Percentiles rank a stretch among this genome's conserved stretches.
Evolutionary conservation across 1,284 basidiomycete species (phyloP).

Genomic region (Cutaneotrichosporon spelunceum): DNA sequence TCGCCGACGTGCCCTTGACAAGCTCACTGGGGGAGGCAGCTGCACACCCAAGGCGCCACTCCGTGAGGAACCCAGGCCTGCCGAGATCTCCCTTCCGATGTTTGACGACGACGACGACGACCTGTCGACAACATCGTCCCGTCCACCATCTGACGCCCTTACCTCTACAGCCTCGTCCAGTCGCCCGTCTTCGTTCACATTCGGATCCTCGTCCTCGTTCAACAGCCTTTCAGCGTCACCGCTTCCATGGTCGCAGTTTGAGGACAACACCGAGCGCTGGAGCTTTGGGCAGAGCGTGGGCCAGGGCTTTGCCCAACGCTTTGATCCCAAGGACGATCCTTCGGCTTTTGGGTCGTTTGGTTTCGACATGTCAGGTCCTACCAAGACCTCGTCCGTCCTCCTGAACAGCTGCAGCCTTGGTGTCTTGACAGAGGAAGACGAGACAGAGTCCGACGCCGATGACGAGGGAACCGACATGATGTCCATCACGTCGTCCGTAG

Average conservation of each 20-base stretch:
- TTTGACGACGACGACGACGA: slow-evolving; percentile 47
- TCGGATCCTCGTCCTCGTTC: slow-evolving; percentile 22
- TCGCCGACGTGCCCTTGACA: slow-evolving; percentile 43
- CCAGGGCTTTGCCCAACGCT: slow-evolving; percentile 23
- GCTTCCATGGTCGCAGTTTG: slow-evolving; percentile 28
- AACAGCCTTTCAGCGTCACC: slow-evolving; percentile 22
- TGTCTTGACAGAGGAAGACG: slow-evolving; percentile 41
- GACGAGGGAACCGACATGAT: slow-evolving; percentile 13
- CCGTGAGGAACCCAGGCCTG: slow-evolving; percentile 13
- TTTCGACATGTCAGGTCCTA: slow-evolving; percentile 17
- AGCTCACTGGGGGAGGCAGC: slow-evolving; percentile 36
- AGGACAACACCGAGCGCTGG: slow-evolving; percentile 23
- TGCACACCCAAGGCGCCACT: background rate
- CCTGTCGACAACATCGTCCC: slow-evolving; percentile 29
- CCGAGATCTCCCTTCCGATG: slow-evolving; percentile 41
- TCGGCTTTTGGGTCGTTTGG: slow-evolving; percentile 28
- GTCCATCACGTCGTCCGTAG: slow-evolving; percentile 10
- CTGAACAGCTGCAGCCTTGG: slow-evolving; percentile 27
- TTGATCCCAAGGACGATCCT: slow-evolving; percentile 30
- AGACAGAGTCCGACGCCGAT: slow-evolving; percentile 39
- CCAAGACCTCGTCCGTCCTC: slow-evolving; percentile 22
- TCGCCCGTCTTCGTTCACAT: slow-evolving; percentile 32
- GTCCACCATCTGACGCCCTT: slow-evolving; percentile 36
- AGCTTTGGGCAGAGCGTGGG: slow-evolving; percentile 21
- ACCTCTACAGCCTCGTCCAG: slow-evolving; percentile 32